phyloP scores from a whole-genome alignment of 805 yeast genomes.

The Schwanniomyces pseudopolymorphus region DNA sequence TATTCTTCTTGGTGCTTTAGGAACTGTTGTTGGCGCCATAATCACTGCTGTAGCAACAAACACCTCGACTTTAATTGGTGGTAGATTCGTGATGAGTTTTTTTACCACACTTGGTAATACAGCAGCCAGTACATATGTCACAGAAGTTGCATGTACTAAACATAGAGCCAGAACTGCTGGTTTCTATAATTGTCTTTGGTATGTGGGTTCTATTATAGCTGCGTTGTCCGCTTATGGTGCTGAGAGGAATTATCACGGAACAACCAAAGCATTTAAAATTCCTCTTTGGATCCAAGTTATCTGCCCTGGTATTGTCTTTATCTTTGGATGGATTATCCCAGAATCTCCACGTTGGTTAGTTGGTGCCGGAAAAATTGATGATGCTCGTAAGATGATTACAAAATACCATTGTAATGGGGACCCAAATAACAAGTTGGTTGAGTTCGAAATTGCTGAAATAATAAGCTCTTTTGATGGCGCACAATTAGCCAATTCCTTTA shows the following conservation, averaged over 20 bases:
- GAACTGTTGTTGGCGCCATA: constrained; percentile 27
- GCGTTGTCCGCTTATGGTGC: constrained; percentile 23
- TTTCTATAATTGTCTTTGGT: constrained; percentile 38
- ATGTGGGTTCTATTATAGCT: constrained; percentile 38
- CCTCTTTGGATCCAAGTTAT: constrained; percentile 22
- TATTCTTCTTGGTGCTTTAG: constrained; percentile 21
- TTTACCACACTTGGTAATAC: constrained; percentile 39
- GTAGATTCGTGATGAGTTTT: constrained; percentile 46
- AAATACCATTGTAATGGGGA: constrained; percentile 13
- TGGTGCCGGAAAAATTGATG: constrained; percentile 25
- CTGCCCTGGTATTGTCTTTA: constrained; percentile 41
- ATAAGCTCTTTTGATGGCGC: constrained; percentile 15
- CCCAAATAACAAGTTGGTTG: constrained; percentile 22
- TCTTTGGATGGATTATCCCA: constrained; percentile 35
- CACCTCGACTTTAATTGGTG: constrained; percentile 30
- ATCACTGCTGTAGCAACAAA: constrained; percentile 27
- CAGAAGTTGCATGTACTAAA: constrained; percentile 47
- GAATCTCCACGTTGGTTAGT: constrained; percentile 51
- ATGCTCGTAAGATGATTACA: constrained; percentile 22
- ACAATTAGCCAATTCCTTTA: constrained; percentile 10
- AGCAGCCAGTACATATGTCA: constrained; percentile 44
- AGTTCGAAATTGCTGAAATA: constrained; percentile 38
- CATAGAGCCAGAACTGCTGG: constrained; percentile 33
- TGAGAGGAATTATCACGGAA: constrained; percentile 41
- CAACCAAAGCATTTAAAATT: constrained; percentile 27